Conservation (phyloP, 1,284 basidiomycete genomes). For the Erythrobasidium hasegawianum region DNA sequence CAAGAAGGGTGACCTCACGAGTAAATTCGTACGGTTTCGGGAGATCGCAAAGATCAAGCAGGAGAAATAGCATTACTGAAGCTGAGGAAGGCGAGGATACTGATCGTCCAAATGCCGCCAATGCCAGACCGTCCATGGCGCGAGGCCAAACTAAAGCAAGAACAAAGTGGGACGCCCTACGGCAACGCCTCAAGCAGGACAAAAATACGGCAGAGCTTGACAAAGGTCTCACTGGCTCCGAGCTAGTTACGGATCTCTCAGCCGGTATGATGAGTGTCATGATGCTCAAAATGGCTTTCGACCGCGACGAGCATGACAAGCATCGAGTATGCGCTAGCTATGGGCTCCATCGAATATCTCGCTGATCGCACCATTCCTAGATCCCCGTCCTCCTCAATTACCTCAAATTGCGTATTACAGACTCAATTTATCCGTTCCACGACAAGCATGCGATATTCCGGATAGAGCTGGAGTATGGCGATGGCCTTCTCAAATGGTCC, state of each 20-base stretch:
- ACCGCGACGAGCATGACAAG: conserved; percentile 80
- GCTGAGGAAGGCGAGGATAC: not conserved
- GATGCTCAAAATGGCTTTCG: conserved; percentile 83
- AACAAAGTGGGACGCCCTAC: conserved; percentile 26
- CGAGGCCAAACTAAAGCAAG: conserved; percentile 20
- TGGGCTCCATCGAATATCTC: conserved; percentile 53
- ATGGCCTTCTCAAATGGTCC: conserved; percentile 82
- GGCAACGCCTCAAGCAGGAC: conserved; percentile 29
- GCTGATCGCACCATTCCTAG: not conserved
- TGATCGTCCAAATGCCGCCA: not conserved
- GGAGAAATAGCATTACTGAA: not conserved
- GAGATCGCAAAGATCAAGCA: conserved; percentile 11
- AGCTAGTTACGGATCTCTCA: conserved; percentile 34
- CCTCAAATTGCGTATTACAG: conserved; percentile 74
- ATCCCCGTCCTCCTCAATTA: conserved; percentile 66
- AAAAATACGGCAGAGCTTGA: conserved; percentile 31
- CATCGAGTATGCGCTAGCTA: conserved; percentile 58
- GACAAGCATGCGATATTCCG: conserved; percentile 77
- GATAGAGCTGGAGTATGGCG: conserved; percentile 88
- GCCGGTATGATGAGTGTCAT: conserved; percentile 53
- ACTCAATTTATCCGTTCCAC: conserved; percentile 76
- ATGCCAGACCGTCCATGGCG: not conserved
- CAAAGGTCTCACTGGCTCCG: conserved; percentile 27
- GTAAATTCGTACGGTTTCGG: conserved; percentile 3
- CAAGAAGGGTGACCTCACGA: not conserved